phyloP scores from a whole-genome alignment of 441 rosid species.

The Raphanus hybrid region DNA sequence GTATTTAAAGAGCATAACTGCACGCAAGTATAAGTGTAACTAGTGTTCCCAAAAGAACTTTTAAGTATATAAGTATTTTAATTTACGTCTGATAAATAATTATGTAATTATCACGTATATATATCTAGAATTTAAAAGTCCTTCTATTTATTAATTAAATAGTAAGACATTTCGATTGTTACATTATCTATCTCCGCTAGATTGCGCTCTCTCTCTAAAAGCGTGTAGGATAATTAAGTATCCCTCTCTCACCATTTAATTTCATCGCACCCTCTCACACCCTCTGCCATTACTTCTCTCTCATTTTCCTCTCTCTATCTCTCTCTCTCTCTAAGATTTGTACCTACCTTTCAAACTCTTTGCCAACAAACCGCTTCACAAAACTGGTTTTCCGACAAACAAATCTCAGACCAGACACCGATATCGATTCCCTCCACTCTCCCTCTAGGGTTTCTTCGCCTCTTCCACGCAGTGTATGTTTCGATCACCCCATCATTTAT shows the following conservation, averaged over 20 bases:
- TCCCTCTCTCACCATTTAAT: constrained; percentile 83
- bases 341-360: constrained; percentile 46
- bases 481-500: constrained; percentile 25
- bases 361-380: constrained; percentile 26
- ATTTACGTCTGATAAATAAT: background rate
- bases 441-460: constrained; percentile 33
- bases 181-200: constrained; percentile 33
- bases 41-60: too few species aligned
- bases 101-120: background rate
- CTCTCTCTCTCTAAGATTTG: constrained; percentile 30
- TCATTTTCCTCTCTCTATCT: constrained; percentile 33
- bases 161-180: constrained; percentile 8
- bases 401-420: constrained; percentile 38
- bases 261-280: constrained; percentile 79
- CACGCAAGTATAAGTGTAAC: background rate
- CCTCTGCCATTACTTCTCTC: constrained; percentile 46
- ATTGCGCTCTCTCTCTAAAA: constrained; percentile 33
- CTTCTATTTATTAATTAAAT: background rate
- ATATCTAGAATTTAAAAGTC: background rate
- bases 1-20: background rate
- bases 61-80: too few species aligned
- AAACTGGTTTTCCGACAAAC: constrained; percentile 30
- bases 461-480: constrained; percentile 31
- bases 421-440: constrained; percentile 41
- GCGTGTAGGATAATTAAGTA: constrained; percentile 58